Base-by-base conservation (phyloP, 768 basidiomycete species). In the Myochromella boudieri region DNA sequence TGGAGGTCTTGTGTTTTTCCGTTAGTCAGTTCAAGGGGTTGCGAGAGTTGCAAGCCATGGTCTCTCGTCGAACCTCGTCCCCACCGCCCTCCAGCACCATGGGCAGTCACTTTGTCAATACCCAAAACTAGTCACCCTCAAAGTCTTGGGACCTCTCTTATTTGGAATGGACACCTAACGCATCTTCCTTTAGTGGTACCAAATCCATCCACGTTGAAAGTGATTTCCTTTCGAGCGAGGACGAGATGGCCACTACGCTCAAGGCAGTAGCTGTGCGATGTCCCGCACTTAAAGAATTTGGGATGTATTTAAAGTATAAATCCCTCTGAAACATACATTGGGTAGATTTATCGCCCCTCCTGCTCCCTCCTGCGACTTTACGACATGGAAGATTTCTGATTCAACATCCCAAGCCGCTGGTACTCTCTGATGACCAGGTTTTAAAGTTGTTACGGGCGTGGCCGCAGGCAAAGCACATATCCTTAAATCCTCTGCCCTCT, bases 321-420 rank as follows among this genome's bases (percentile, higher is more conserved):
- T 37, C 21, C 18, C 11, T 44, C 28, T 4, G 48, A 37, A 31
- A 37, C 7, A 21, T 20, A 29, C 18, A 43, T 11, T 49, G 48
- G 48, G n/a, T 37, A 7, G 48, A 49, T 25, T 8, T 49, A n/a
- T 32, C 41, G 27, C 42, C 15, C 2, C 42, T 49, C 6, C 3
- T n/a, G n/a, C n/a, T n/a, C n/a, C n/a, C n/a, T n/a, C n/a, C n/a
- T n/a, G n/a, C n/a, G n/a, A 11, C 12, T 4, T 7, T 21, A 44
- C 29, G 5, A 39, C 8, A 15, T 47, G 3, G 41, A 26, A 31
- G 26, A 34, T 11, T 41, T 47, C 11, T 15, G 22, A 34, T 47
- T 10, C 38, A n/a, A 22, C 48, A 49, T 18, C 48, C 48, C 12
- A n/a, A 37, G 6, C 48, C 48, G 24, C 27, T 43, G 22, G 20